Evolutionary conservation across 2,329 filamentous ascomycete genomes (phyloP), one percentile per base, ranked within the genome.

Genomic region (Colletotrichum chlorophyti): DNA sequence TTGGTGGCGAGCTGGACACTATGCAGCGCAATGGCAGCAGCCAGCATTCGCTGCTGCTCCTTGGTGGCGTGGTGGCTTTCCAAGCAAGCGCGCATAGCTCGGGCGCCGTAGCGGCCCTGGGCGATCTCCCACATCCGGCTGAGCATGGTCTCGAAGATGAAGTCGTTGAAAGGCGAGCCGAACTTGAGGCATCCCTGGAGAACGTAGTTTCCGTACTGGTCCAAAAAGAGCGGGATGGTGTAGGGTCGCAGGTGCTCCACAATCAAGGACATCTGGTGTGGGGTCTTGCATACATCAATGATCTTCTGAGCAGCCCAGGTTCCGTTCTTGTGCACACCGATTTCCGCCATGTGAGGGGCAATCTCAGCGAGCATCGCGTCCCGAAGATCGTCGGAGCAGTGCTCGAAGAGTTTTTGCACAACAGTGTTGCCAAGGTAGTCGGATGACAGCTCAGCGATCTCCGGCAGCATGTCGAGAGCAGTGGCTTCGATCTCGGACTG

Each of bases 231-330:
- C 3, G 93, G 91, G 42, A 97, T 86, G 1, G 91, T 93, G 75
- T 96, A 97, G 1, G 93, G 88, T 4, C 89, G 89, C 26, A 98
- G 81, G 64, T 91, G 84, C 63, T 96, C 87, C 24, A 95, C 90
- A 69, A 99, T 94, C 76, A 92, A 79, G 42, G 81, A 78, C 88
- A 95, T 94, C 76, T 98, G 93, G 35, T 81, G 79, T 6, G 90
- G 87, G 1, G 90, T 92, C 76, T 95, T 92, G 72, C 93, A 94
- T 6, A 97, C 92, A 68, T 98, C 94, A 65, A 99, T 98, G 69
- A 99, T 98, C 83, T 98, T 99, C 76, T 99, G 95, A 1, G 95
- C 95, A 52, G 95, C 95, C 95, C 95, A 99, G 1, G 95, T 99
- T 62, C 95, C 95, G 69, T 99, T 99, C 84, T 99, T 99, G 83